Evolutionary conservation across 83 land plant genomes (phyloP).

Genomic region (Picea abies): DNA sequence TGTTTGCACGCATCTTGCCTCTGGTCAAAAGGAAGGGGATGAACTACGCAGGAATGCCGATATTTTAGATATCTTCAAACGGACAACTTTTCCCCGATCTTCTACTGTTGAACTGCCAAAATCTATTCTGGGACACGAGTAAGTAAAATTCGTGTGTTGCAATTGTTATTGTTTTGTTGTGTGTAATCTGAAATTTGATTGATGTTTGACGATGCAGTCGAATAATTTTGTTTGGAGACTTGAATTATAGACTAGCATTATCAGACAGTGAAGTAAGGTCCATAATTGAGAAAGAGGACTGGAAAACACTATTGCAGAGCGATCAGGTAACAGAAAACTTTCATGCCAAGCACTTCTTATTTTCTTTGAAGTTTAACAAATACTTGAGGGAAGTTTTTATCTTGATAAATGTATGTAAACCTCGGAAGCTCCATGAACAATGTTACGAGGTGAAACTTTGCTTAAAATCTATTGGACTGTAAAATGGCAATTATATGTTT

Average conservation of each 20-base stretch:
- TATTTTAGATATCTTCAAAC: constrained; percentile 52
- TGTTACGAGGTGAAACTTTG: not conserved
- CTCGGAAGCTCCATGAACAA: too few relatives aligned
- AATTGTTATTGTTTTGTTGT: not conserved
- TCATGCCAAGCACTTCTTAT: not conserved
- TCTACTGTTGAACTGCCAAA: constrained; percentile 13
- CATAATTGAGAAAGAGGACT: not conserved
- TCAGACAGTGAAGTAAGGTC: not conserved
- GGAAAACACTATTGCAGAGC: constrained; percentile 5
- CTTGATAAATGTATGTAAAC: too few relatives aligned
- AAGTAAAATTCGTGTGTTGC: constrained; percentile 1
- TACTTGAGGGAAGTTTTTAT: too few relatives aligned
- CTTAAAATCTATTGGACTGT: not conserved
- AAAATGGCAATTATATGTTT: not conserved
- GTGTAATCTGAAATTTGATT: not conserved
- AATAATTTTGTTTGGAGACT: constrained; percentile 63
- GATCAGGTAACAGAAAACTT: constrained; percentile 12
- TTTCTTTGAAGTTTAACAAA: too few relatives aligned
- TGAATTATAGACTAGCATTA: constrained; percentile 44
- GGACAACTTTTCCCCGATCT: constrained; percentile 31
- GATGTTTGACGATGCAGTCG: constrained; percentile 24
- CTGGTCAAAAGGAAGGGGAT: constrained; percentile 78
- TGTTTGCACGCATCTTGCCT: constrained; percentile 71
- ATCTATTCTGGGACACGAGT: constrained; percentile 55
- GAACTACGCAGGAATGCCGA: constrained; percentile 64